Evolutionary conservation across 352 stramenopile genomes (phyloP), one percentile per base, ranked within the genome.

Genomic region (Phytopythium oedochilum): DNA sequence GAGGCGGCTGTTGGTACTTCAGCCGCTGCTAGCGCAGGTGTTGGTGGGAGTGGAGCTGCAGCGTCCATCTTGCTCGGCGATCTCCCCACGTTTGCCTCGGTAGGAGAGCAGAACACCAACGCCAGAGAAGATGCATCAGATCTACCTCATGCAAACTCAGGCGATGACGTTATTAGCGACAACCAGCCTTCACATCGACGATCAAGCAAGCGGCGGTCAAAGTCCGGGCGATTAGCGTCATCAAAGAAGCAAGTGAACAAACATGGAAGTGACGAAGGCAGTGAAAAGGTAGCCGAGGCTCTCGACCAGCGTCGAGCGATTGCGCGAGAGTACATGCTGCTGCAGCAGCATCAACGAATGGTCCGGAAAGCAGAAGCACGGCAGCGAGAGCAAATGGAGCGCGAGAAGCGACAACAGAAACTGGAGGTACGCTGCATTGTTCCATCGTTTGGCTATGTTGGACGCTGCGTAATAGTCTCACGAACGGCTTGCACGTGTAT

Each of bases 291-390:
- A 25, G 29, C n/a, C 31, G 53, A 64, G 31, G 73, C 83, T 32
- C 68, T 57, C 5, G 46, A 68, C 18, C 59, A 88, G 35, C 59
- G 82, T n/a, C 66, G 82, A 49, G 78, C 65, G 25, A 56, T 86
- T 22, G 82, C 75, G 20, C 62, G 82, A 14, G 82, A 89, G 48
- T 88, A 78, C 31, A 89, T 92, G 64, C 46, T 73, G n/a, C 22
- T 85, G 7, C 78, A 92, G 44, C 80, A 83, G 53, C 67, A 76
- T 11, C 75, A 59, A 53, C 74, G 81, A 18, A 53, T 59, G 36
- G 49, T 81, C 7, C 53, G 59, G 29, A 66, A 57, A 38, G 62
- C 57, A 23, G 76, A 79, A 40, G 35, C 63, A 38, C 73, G 71
- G 32, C 55, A 86, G 32, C 59, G 70, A 34, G 55, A 59, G 9